Percentiles rank a stretch among this genome's conserved stretches.
Evolutionary conservation across 2,329 filamentous ascomycete species (phyloP).

Genomic region (Botrytis deweyae): DNA sequence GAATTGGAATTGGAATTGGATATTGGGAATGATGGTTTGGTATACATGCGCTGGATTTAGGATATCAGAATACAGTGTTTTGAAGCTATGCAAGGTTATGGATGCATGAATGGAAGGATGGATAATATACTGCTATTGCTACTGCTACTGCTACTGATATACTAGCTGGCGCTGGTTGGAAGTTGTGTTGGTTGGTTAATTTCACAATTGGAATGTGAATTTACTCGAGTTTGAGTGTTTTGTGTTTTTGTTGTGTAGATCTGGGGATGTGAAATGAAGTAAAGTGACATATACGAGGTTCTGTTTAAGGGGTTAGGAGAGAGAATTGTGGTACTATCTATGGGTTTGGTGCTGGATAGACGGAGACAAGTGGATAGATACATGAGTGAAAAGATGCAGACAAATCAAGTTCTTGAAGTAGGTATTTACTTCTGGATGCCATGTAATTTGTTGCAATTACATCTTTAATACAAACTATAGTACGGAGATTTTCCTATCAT

Average conservation of each 20-base stretch:
- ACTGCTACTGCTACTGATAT: neutral
- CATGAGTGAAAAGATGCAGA: neutral
- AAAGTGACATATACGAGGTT: neutral
- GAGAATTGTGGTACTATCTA: neutral
- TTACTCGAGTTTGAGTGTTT: neutral
- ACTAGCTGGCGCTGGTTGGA: no score
- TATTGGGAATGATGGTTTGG: neutral
- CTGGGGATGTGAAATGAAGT: neutral
- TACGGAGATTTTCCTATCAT: neutral
- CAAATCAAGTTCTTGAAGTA: neutral
- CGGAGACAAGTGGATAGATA: neutral
- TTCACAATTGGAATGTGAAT: neutral
- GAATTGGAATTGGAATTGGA: neutral
- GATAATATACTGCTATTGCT: neutral
- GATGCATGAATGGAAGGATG: neutral
- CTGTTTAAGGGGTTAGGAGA: neutral
- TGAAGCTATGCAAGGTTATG: neutral
- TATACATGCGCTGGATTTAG: neutral
- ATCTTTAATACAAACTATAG: neutral
- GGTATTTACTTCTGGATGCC: neutral
- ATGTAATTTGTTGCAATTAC: neutral
- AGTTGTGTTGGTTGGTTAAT: neutral
- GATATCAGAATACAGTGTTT: neutral
- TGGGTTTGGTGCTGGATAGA: neutral
- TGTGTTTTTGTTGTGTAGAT: neutral